Evolutionary conservation across 2,329 filamentous ascomycete species (phyloP), one percentile per base, ranked within the genome.

Genomic region (Alternaria alternata): DNA sequence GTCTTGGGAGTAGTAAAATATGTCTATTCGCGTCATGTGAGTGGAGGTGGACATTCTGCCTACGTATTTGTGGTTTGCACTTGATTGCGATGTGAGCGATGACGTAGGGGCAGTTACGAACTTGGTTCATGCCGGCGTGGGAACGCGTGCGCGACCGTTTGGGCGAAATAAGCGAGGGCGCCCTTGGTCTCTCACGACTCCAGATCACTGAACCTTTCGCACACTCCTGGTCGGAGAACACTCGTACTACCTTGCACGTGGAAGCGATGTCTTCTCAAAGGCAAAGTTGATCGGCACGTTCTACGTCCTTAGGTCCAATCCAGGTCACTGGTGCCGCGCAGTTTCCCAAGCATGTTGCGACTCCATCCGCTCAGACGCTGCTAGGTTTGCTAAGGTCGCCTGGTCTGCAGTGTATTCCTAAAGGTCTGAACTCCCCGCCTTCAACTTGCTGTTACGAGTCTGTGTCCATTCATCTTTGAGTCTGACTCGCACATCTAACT

Each of bases 1-100:
- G 18, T 32, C 12, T 32, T 39, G 18, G 16, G 24, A 8, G 24
- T 47, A 32, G 16, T 22, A 9, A 43, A 20, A 24, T 28, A 38
- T 3, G 39, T 52, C 5, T 32, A 34, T 32, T 43, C 20, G 36
- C 28, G 43, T 59, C 56, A 54, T 46, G 48, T 58, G 41, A 58
- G 11, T n/a, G 6, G 34, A n/a, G 22, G 54, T 22, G 30, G 30
- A 14, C 28, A 20, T 57, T 43, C 30, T 39, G 41, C 22, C 38
- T 46, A 51, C 22, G 11, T 20, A 26, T 34, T 44, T 39, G 46
- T 41, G 47, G 47, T 24, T 38, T 24, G 39, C 32, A 48, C 48
- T 51, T 51, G 34, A 51, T 51, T 60, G 53, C 41, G 32, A 30
- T 57, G 46, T 57, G 52, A 55, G 47, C 53, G 34, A 60, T 60